Evolutionary conservation across 2,329 filamentous ascomycete species (phyloP).

Genomic region (Botrytis squamosa): DNA sequence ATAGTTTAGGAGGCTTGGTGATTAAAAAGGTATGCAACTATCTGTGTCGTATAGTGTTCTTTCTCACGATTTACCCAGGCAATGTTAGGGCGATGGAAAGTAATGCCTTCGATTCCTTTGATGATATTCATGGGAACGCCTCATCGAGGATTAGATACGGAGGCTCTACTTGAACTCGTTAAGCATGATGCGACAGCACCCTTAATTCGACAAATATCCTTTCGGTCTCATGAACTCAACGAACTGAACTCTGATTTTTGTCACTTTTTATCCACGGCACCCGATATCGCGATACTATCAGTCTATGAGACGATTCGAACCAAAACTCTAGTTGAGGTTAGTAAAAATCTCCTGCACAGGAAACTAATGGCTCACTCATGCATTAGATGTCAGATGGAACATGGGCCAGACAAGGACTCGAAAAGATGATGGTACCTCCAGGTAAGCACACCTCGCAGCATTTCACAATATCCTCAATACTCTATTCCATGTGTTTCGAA

Average conservation of each 20-base stretch:
- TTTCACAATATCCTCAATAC: not conserved
- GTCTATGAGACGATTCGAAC: constrained; percentile 30
- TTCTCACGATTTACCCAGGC: not conserved
- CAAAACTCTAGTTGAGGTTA: constrained; percentile 25
- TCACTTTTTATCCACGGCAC: constrained; percentile 19
- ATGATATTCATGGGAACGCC: constrained; percentile 35
- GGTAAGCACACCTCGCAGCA: not conserved
- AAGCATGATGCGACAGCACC: constrained; percentile 26
- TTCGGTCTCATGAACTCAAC: constrained; percentile 25
- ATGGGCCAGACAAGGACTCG: constrained; percentile 20
- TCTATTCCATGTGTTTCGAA: not conserved
- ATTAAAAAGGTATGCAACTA: constrained; percentile 37
- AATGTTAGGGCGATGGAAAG: constrained; percentile 20
- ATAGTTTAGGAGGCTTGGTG: constrained; percentile 42
- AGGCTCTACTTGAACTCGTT: constrained; percentile 29
- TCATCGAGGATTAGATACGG: constrained; percentile 31
- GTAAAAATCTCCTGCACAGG: not conserved
- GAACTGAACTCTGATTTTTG: constrained; percentile 28
- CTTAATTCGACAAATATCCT: constrained; percentile 30
- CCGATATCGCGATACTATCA: constrained; percentile 28
- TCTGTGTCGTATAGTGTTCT: not conserved
- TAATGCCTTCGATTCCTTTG: constrained; percentile 21
- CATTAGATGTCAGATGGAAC: constrained; percentile 17
- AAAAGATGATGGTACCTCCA: constrained; percentile 22
- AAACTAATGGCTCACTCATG: not conserved